phyloP scores from a whole-genome alignment of 768 basidiomycete species.

The Sarcomyxa edulis region DNA sequence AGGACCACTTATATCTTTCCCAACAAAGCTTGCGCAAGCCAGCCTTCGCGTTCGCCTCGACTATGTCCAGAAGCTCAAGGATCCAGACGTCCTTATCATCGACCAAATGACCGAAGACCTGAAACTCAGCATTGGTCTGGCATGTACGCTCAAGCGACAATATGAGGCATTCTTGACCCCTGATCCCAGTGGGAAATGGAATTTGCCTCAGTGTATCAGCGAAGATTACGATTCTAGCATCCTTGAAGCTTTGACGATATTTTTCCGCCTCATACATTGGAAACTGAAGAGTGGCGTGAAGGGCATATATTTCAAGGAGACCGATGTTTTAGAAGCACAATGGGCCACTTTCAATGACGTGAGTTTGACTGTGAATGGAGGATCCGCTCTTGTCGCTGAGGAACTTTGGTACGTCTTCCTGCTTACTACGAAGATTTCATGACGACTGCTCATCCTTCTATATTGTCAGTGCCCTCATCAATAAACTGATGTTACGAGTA shows the following conservation, averaged over 20 bases:
- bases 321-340: slow-evolving; percentile 94
- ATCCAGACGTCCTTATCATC: slow-evolving; percentile 85
- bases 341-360: slow-evolving; percentile 95
- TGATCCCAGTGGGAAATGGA: slow-evolving; percentile 86
- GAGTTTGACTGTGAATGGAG: slow-evolving; percentile 80
- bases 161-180: slow-evolving; percentile 89
- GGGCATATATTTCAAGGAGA: slow-evolving; percentile 95
- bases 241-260: slow-evolving; percentile 78
- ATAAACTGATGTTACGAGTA: slow-evolving; percentile 88
- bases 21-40: slow-evolving; percentile 90
- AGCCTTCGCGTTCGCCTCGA: slow-evolving; percentile 85
- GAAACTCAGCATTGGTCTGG: slow-evolving; percentile 84
- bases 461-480: slow-evolving; percentile 71
- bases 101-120: slow-evolving; percentile 94
- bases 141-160: slow-evolving; percentile 92
- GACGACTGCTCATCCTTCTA: slow-evolving; percentile 1
- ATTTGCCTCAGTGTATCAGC: slow-evolving; percentile 80
- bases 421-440: slow-evolving; percentile 2
- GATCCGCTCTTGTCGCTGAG: slow-evolving; percentile 89
- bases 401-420: slow-evolving; percentile 82
- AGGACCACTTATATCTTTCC: slow-evolving; percentile 91
- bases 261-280: slow-evolving; percentile 94
- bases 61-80: slow-evolving; percentile 81
- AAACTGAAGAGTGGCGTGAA: slow-evolving; percentile 91
- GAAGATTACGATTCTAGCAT: slow-evolving; percentile 89